Percentiles rank a stretch among this genome's conserved stretches.
Evolutionary conservation across 176 grass and related monocot species (phyloP).

Genomic region (Hordeum marinum): DNA sequence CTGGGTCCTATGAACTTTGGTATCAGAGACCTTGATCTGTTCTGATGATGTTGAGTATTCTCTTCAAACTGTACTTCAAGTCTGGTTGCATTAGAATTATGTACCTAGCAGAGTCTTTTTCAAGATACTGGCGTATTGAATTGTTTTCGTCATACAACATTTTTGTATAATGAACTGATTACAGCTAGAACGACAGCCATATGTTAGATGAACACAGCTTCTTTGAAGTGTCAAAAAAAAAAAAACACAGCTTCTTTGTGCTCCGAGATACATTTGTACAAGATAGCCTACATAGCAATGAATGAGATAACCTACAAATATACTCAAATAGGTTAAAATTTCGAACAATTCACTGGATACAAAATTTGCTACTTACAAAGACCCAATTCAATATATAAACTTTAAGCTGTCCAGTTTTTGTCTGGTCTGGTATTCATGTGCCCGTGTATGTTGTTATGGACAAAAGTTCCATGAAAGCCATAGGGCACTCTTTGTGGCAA

Average conservation of each 20-base stretch:
- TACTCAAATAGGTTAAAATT: background rate
- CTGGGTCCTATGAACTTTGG: background rate
- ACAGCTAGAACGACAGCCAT: background rate
- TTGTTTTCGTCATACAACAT: background rate
- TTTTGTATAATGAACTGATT: background rate
- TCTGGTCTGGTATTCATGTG: background rate
- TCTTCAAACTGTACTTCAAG: background rate
- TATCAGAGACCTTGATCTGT: background rate
- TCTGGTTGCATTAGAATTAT: background rate
- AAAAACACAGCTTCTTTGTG: background rate
- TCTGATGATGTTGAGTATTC: background rate
- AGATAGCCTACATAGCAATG: background rate
- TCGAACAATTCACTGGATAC: background rate
- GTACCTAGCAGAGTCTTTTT: background rate
- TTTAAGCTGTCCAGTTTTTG: background rate
- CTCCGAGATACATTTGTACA: background rate
- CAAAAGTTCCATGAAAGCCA: slow-evolving; percentile 51
- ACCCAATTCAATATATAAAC: background rate
- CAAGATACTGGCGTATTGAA: background rate
- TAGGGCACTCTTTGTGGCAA: slow-evolving; percentile 50
- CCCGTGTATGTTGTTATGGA: background rate
- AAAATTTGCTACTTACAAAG: background rate
- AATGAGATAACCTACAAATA: background rate
- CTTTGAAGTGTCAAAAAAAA: background rate
- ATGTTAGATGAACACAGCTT: background rate